Percentiles rank a stretch among this genome's conserved stretches.
These are phyloP conservation scores for Pseudogymnoascus sp. DNA, from an alignment of 2,329 filamentous ascomycete genomes.

Conservation along the genomic window DNA sequence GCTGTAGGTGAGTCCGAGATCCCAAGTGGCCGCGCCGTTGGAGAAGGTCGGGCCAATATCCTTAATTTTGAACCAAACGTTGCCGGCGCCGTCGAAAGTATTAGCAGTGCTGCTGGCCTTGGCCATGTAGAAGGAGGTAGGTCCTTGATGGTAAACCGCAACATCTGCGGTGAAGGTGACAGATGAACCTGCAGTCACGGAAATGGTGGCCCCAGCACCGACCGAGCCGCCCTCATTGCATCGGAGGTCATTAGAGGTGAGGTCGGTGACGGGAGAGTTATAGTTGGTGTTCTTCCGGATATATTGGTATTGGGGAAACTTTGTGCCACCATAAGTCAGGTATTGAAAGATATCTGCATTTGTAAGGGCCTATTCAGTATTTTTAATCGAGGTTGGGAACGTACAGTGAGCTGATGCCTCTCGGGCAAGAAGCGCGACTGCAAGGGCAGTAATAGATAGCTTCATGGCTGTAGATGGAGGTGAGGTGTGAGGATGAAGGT, in stretches of 20 bases:
- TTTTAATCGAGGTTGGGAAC: not conserved
- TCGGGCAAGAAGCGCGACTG: slow-evolving; percentile 1
- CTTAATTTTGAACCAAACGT: slow-evolving; percentile 35
- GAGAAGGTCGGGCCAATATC: slow-evolving; percentile 30
- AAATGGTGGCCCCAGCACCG: not conserved
- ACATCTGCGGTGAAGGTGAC: slow-evolving; percentile 17
- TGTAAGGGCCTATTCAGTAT: not conserved
- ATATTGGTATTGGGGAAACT: slow-evolving; percentile 25
- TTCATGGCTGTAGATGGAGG: not conserved
- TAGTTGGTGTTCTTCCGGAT: slow-evolving; percentile 40
- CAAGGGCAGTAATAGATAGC: not conserved
- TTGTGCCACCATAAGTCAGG: slow-evolving; percentile 2
- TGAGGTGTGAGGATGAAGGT: not conserved
- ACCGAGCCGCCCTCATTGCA: slow-evolving; percentile 33
- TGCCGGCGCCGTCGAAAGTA: slow-evolving; percentile 32
- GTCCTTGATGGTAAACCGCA: slow-evolving; percentile 31
- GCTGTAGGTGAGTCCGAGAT: slow-evolving; percentile 23
- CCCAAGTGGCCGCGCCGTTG: slow-evolving; percentile 23
- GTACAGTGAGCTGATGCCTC: slow-evolving; percentile 1
- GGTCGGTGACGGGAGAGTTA: slow-evolving; percentile 44
- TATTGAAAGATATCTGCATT: slow-evolving; percentile 13
- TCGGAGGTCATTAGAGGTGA: slow-evolving; percentile 39
- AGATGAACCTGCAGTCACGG: slow-evolving; percentile 12
- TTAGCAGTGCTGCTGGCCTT: slow-evolving; percentile 31
- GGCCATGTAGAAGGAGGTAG: slow-evolving; percentile 34